These are phyloP conservation scores for Melanomma pulvis-pyrius DNA, from an alignment of 495 filamentous ascomycete genomes.

Conservation along the genomic window DNA sequence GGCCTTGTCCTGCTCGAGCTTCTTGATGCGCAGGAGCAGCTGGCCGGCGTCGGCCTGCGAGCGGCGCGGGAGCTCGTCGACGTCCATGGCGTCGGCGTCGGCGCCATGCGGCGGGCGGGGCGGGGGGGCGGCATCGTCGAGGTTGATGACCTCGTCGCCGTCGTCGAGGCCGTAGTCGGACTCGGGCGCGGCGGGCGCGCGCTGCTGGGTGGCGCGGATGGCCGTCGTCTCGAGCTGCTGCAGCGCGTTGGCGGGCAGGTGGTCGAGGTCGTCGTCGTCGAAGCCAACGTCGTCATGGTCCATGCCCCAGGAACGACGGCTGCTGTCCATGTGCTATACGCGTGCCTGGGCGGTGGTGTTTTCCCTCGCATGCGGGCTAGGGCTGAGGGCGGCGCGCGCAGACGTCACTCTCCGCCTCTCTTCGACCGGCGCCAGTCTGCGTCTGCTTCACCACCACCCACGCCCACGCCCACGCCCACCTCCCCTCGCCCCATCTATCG, in stretches of 20 bases:
- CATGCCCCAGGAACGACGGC: background rate
- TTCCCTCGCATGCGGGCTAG: constrained; percentile 2
- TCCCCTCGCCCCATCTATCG: background rate
- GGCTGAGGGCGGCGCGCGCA: background rate
- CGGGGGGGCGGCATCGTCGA: constrained; percentile 38
- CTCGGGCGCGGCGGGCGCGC: constrained; percentile 34
- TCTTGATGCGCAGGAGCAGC: constrained; percentile 40
- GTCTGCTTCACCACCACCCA: background rate
- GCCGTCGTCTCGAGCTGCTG: constrained; percentile 45
- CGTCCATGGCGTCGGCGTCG: constrained; percentile 27
- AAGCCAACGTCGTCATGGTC: constrained; percentile 60
- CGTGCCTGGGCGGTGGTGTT: background rate
- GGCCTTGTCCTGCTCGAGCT: constrained; percentile 58
- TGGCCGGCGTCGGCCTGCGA: constrained; percentile 17
- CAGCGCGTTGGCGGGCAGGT: constrained; percentile 43
- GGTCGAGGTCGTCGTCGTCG: constrained; percentile 58
- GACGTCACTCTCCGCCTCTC: background rate
- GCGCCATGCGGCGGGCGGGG: constrained; percentile 5
- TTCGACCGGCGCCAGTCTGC: background rate
- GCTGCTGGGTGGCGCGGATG: constrained; percentile 41
- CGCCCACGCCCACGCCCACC: background rate
- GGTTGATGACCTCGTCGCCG: constrained; percentile 45
- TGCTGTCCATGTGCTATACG: background rate
- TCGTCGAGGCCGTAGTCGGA: constrained; percentile 49
- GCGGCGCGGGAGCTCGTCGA: constrained; percentile 20